Percentiles rank a stretch among this genome's conserved stretches.
Conservation (phyloP, 148 eudicot genomes). For the Polygonum aviculare region DNA sequence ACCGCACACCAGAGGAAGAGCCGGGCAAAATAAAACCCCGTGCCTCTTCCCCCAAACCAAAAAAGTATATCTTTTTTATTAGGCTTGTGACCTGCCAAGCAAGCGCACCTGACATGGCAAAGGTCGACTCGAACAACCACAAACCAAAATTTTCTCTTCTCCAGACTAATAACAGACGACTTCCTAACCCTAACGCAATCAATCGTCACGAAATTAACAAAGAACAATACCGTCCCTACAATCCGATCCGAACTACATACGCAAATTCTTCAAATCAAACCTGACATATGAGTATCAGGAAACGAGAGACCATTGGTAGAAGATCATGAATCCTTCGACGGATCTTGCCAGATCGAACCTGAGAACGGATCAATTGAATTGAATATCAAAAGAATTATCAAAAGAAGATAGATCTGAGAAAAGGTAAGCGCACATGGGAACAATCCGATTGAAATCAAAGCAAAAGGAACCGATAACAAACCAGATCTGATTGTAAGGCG, state of each 20-base stretch:
- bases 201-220: background rate
- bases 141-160: background rate
- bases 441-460: background rate
- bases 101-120: constrained; percentile 72
- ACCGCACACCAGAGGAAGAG: background rate
- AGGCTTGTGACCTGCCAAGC: constrained; percentile 40
- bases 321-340: background rate
- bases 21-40: background rate
- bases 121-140: constrained; percentile 25
- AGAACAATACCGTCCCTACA: background rate
- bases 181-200: background rate
- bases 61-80: constrained; percentile 15
- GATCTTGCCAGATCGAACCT: background rate
- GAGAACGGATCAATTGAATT: background rate
- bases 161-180: background rate
- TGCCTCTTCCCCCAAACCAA: constrained; percentile 18
- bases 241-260: background rate
- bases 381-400: background rate
- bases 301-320: background rate
- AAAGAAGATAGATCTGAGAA: background rate
- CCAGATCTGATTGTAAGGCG: background rate
- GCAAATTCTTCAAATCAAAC: background rate
- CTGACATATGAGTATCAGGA: background rate
- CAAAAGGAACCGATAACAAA: background rate
- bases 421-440: no score